Evolutionary conservation across 345 rosid genomes (phyloP), one percentile per base, ranked within the genome.

Genomic region (Sisymbrium irio): DNA sequence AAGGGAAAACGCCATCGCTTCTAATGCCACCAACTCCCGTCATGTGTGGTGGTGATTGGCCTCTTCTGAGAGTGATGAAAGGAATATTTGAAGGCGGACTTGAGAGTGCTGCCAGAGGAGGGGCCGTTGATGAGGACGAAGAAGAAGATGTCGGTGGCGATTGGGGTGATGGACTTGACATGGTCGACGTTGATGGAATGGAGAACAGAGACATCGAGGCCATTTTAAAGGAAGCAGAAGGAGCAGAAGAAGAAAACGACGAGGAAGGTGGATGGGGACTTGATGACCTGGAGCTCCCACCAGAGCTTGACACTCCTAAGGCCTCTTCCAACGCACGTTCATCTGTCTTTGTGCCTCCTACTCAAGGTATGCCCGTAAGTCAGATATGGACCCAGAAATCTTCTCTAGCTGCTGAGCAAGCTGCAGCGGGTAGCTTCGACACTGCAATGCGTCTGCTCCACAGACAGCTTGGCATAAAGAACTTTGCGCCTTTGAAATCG

Each of bases 21-120:
- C 61, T 56, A 4, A 8, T 33, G 22, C 62, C 62, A 2, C 41
- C 62, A 17, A 0, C 7, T 15, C 62, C 62, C 4, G 3, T 56
- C 20, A 17, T 56, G 62, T 56, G 62, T 32, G 62, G 62, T 32
- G 41, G 62, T 56, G 62, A 56, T 33, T 56, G 62, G 62, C 41
- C 62, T 56, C 62, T 56, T 56, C 41, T 56, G 3, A 56, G 62
- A 56, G 62, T 56, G 8, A 56, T 56, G 41, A 56, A 56, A 14
- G 62, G 41, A 56, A 56, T 56, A 2, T 56, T 56, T 28, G 59
- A 28, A 54, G 59, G 59, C 9, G 37, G 59, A 7, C 59, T 54
- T 56, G 62, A 56, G 40, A 10, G 62, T 32, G 62, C 41, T 15
- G 9, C 33, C 35, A 53, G 17, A 25, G 58, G 35, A 27, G 56